Conservation (phyloP, 2,329 filamentous ascomycete genomes). For the Thelonectria blattea region DNA sequence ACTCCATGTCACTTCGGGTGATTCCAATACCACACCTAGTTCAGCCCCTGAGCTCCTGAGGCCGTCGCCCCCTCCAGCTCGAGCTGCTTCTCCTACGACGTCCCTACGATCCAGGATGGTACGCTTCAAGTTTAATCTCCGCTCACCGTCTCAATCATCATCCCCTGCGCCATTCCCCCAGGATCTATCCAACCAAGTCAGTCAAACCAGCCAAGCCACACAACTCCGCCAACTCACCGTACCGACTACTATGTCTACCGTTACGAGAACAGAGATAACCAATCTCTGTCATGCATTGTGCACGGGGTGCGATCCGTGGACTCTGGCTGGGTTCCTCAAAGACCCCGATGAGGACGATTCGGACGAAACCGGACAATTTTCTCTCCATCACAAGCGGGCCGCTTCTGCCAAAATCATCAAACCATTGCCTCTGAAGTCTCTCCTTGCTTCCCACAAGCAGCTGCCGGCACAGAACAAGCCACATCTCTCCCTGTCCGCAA, state of each 20-base stretch:
- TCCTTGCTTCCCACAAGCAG: neutral
- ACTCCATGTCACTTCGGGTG: neutral
- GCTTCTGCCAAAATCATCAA: neutral
- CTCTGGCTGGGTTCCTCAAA: neutral
- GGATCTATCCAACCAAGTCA: neutral
- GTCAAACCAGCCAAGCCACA: too few species aligned
- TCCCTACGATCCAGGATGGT: neutral
- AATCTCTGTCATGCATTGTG: neutral
- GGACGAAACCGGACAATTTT: neutral
- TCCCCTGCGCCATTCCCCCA: neutral
- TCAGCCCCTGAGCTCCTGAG: neutral
- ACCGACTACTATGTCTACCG: neutral
- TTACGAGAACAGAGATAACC: neutral
- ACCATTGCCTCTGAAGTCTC: neutral
- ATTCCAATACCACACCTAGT: neutral
- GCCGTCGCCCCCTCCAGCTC: neutral
- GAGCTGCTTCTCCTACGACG: neutral
- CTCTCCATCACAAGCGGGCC: neutral
- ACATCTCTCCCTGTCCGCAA: slow-evolving; percentile 1
- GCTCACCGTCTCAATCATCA: neutral
- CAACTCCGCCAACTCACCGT: too few species aligned
- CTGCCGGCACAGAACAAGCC: neutral
- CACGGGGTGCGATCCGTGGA: neutral
- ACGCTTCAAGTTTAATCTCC: neutral
- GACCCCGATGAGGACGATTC: neutral